A percentile compares a stretch with the other conserved stretches of the same genome.
These are phyloP conservation scores for Penium margaritaceum DNA, from an alignment of 139 green algal genomes.

Conservation along the genomic window DNA sequence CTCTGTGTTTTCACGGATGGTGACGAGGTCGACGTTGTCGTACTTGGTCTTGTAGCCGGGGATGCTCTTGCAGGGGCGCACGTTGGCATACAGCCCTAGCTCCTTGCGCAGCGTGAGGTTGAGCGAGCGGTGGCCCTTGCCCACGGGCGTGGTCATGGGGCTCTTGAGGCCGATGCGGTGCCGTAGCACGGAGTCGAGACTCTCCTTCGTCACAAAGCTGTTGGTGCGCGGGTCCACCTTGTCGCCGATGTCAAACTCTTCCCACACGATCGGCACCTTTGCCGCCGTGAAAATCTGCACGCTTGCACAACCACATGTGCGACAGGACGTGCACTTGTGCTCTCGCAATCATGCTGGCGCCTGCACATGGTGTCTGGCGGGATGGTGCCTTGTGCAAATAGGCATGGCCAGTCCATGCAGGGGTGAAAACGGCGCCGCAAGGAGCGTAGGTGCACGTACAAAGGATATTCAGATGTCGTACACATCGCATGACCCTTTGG, in stretches of 20 bases:
- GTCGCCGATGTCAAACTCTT: constrained; percentile 79
- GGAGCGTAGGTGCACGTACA: no score
- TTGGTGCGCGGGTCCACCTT: constrained; percentile 72
- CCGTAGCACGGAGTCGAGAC: constrained; percentile 80
- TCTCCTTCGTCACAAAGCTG: constrained; percentile 82
- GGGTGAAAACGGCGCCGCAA: no score
- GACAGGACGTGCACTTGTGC: no score
- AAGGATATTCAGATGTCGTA: no score
- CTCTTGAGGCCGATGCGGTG: constrained; percentile 82
- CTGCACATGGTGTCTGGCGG: no score
- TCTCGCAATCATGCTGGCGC: no score
- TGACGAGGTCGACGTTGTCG: constrained; percentile 87
- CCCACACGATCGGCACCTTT: constrained; percentile 72
- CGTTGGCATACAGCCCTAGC: constrained; percentile 89
- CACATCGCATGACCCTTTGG: no score
- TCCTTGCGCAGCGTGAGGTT: constrained; percentile 95
- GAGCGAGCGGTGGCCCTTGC: constrained; percentile 82
- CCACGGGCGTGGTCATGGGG: constrained; percentile 93
- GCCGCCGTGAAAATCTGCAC: constrained; percentile 73
- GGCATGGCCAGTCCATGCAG: no score
- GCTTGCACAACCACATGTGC: no score
- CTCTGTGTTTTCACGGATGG: constrained; percentile 95
- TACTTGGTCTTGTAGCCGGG: constrained; percentile 92
- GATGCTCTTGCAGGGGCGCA: constrained; percentile 87
- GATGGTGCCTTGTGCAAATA: no score